Base-by-base conservation (phyloP, 2,329 filamentous ascomycete species). In the Aspergillus persii region DNA sequence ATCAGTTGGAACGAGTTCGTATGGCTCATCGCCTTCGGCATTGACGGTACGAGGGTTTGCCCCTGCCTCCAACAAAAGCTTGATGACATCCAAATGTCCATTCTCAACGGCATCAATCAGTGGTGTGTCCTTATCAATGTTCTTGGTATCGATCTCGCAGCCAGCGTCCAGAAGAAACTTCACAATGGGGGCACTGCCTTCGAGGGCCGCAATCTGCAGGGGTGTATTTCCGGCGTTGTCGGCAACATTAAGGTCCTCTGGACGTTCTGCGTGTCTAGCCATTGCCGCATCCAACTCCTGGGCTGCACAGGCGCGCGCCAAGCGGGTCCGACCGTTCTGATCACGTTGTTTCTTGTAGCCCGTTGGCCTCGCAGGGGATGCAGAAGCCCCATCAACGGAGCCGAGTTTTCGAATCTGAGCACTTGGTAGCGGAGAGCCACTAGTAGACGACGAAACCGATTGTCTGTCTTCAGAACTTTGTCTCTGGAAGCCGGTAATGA, bases 151-250 rank as follows among this genome's bases (percentile, higher is more conserved):
- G 50, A 95, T 83, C 57, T 91, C 89, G 76, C 93, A 96, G 36
- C 91, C 91, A 62, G 91, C 88, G 8, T 91, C 86, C 62, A 99
- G 87, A 44, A 99, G 79, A 55, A 96, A 89, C 71, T 90, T 88
- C 44, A 98, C 95, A 58, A 98, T 93, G 56, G 95, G 86, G 33
- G 88, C 88, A 73, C 89, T 90, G 6, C 95, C 95, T 70, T 95
- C 89, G 59, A 99, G 83, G 33, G 93, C 88, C 36, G 95, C 94
- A 65, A 96, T 95, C 74, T 99, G 95, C 36, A 99, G 81, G 27
- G 95, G 95, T 1, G 94, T 96, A 69, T 98, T 98, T n/a, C 92
- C 91, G 12, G 95, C 95, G 72, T 96, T 96, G 71, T 99, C 95
- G 27, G 91, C 87, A 59, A 93, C 85, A 67, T 99, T 91, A 56